Conservation (phyloP, 768 basidiomycete species). For the Filobasidium floriforme region DNA sequence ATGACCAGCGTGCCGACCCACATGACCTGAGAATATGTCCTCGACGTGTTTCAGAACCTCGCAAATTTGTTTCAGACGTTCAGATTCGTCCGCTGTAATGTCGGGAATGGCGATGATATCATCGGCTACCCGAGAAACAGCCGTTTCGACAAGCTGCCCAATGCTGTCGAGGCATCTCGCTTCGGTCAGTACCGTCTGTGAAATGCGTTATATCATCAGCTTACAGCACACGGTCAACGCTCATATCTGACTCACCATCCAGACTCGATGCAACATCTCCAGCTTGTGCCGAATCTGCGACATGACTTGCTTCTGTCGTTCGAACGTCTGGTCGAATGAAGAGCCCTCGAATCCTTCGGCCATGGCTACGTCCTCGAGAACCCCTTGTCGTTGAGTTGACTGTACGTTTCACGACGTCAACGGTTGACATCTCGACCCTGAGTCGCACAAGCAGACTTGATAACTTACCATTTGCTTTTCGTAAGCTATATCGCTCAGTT, state of each 20-base stretch:
- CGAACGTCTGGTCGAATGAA: constrained; percentile 64
- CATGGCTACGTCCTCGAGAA: constrained; percentile 52
- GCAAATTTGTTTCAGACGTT: constrained; percentile 72
- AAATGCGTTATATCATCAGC: constrained; percentile 7
- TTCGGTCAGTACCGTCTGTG: constrained; percentile 61
- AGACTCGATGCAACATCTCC: constrained; percentile 56
- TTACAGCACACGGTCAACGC: not conserved
- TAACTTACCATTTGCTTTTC: constrained; percentile 61
- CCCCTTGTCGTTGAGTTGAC: constrained; percentile 51
- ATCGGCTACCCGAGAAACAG: constrained; percentile 59
- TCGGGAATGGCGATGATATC: constrained; percentile 71
- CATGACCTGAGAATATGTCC: constrained; percentile 62
- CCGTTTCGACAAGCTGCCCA: constrained; percentile 63
- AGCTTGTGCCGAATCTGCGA: constrained; percentile 59
- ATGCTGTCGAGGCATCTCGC: constrained; percentile 64
- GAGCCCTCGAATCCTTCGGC: constrained; percentile 64
- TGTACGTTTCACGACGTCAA: constrained; percentile 34
- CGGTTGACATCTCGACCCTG: not conserved
- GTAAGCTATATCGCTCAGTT: constrained; percentile 63
- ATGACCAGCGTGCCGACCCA: constrained; percentile 49
- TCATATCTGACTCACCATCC: constrained; percentile 55
- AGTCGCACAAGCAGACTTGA: constrained; percentile 8
- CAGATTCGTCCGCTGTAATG: constrained; percentile 81
- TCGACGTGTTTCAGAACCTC: constrained; percentile 70
- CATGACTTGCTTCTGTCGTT: constrained; percentile 66